Evolutionary conservation across 2,329 filamentous ascomycete genomes (phyloP).

Genomic region (Lasiodiplodia gonubiensis): DNA sequence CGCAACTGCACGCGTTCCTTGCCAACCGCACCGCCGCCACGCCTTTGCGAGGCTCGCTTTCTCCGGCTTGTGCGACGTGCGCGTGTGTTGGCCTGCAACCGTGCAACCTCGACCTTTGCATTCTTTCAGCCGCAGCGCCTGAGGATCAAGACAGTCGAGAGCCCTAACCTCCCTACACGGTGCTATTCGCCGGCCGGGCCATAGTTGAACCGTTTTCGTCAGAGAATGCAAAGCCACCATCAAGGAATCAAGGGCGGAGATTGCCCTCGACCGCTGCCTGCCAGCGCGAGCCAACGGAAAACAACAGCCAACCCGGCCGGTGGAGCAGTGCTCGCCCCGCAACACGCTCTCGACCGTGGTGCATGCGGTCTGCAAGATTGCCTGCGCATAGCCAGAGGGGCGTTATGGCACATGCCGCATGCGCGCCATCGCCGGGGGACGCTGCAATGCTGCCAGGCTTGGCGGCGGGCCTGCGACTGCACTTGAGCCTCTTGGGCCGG

Average conservation of each 20-base stretch:
- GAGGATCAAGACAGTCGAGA: background rate
- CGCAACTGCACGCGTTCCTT: slow-evolving; percentile 2
- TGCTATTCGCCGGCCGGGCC: slow-evolving; percentile 7
- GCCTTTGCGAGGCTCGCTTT: background rate
- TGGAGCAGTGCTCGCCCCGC: slow-evolving; percentile 18
- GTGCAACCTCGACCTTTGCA: background rate
- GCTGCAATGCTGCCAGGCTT: slow-evolving; percentile 13
- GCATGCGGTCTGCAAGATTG: slow-evolving; percentile 20
- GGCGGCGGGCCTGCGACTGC: background rate
- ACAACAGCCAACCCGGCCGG: slow-evolving; percentile 4
- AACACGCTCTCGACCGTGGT: background rate
- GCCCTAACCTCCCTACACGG: slow-evolving; percentile 17
- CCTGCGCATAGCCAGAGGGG: slow-evolving; percentile 13
- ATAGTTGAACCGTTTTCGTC: slow-evolving; percentile 14
- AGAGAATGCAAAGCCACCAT: background rate
- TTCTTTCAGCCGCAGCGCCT: background rate
- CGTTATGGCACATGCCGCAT: slow-evolving; percentile 16
- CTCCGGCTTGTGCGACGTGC: slow-evolving; percentile 8
- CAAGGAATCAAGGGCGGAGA: background rate
- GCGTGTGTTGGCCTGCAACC: slow-evolving; percentile 2
- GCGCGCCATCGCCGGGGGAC: slow-evolving; percentile 24
- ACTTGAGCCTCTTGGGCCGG: slow-evolving; percentile 1
- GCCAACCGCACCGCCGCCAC: background rate
- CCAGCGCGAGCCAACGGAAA: slow-evolving; percentile 3
- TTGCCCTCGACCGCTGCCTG: slow-evolving; percentile 10